These are phyloP conservation scores for Fusarium transvaalense DNA, from an alignment of 2,329 filamentous ascomycete genomes.

Conservation along the genomic window DNA sequence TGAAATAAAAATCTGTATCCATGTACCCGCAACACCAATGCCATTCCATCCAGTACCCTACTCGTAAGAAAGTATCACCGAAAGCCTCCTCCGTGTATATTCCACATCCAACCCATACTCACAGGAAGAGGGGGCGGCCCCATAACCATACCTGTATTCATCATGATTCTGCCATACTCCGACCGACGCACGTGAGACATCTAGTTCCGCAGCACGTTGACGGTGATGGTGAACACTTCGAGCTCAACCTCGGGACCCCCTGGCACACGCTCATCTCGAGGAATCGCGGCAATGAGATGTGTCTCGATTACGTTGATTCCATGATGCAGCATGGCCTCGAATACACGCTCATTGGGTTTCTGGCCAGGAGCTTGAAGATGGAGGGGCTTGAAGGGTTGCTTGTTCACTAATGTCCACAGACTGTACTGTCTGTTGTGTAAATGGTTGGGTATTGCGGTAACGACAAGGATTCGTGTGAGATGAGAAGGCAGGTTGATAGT, in stretches of 20 bases:
- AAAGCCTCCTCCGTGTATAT: neutral
- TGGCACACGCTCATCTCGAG: conserved; percentile 67
- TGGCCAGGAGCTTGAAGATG: conserved; percentile 66
- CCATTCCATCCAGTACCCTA: conserved; percentile 12
- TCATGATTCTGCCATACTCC: conserved; percentile 18
- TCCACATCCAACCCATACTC: neutral
- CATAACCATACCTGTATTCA: neutral
- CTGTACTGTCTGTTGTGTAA: conserved; percentile 78
- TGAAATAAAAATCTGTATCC: conserved; percentile 8
- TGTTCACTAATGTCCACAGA: conserved; percentile 79
- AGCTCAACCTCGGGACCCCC: conserved; percentile 76
- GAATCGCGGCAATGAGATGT: conserved; percentile 79
- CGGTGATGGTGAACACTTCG: conserved; percentile 82
- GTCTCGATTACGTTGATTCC: conserved; percentile 85
- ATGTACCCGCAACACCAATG: conserved; percentile 31
- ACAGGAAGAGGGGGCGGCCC: conserved; percentile 1
- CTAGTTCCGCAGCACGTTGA: conserved; percentile 72
- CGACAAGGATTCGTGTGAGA: conserved; percentile 78
- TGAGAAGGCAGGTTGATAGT: conserved; percentile 76
- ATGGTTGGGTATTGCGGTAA: conserved; percentile 72
- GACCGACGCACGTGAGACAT: neutral
- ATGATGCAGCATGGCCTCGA: conserved; percentile 77
- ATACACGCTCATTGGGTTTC: conserved; percentile 73
- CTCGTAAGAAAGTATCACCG: conserved; percentile 22
- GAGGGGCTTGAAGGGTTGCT: conserved; percentile 66